Percentiles rank a stretch among this genome's conserved stretches.
These are phyloP conservation scores for Amanita polypyramis DNA, from an alignment of 768 basidiomycete genomes.

Conservation along the genomic window DNA sequence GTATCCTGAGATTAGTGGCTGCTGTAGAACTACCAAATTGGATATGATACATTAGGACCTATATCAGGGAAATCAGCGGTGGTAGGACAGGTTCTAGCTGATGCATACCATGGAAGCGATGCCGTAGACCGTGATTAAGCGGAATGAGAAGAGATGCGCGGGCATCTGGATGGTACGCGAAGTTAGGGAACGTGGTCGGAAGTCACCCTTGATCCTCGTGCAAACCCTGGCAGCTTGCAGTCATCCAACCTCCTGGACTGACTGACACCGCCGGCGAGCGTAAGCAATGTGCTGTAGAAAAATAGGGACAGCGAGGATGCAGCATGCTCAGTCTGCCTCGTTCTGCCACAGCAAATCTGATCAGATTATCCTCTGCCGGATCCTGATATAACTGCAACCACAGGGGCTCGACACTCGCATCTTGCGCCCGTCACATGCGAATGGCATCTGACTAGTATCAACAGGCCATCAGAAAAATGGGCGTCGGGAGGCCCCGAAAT, in stretches of 20 bases:
- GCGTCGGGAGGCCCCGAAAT: no score
- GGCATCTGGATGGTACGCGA: neutral
- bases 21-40: no score
- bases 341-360: neutral
- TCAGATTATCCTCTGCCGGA: no score
- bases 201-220: constrained; percentile 5
- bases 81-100: neutral
- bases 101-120: constrained; percentile 3
- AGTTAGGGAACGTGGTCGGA: neutral
- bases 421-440: no score
- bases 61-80: constrained; percentile 8
- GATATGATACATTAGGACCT: neutral
- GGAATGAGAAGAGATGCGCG: neutral
- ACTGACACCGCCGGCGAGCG: neutral
- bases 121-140: constrained; percentile 3
- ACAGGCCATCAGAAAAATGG: no score
- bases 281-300: neutral
- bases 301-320: neutral
- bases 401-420: no score
- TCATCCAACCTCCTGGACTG: neutral
- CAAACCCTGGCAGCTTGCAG: neutral
- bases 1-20: neutral
- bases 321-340: neutral
- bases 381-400: no score
- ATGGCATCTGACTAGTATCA: no score